Conservation (phyloP, 2,329 filamentous ascomycete species). For the Beauveria bassiana region DNA sequence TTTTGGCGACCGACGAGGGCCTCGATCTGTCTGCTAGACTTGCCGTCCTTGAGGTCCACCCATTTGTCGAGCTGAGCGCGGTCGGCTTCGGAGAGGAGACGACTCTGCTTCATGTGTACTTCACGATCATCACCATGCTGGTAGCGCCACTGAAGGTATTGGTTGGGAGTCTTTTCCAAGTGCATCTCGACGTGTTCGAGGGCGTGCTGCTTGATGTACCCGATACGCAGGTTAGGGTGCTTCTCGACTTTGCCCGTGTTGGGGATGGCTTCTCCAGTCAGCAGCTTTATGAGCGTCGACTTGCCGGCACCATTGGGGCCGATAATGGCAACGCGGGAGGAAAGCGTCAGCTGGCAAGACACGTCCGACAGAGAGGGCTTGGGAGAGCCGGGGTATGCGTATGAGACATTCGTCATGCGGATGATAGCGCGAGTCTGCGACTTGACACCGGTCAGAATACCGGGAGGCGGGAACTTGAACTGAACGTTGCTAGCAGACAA, state of each 20-base stretch:
- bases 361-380: slow-evolving; percentile 87
- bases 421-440: slow-evolving; percentile 90
- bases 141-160: slow-evolving; percentile 98
- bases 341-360: slow-evolving; percentile 79
- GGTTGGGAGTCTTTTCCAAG: slow-evolving; percentile 96
- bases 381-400: slow-evolving; percentile 80
- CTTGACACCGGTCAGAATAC: slow-evolving; percentile 91
- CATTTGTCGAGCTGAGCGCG: slow-evolving; percentile 85
- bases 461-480: slow-evolving; percentile 97
- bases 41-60: slow-evolving; percentile 78
- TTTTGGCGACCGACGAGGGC: slow-evolving; percentile 92
- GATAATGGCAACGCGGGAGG: slow-evolving; percentile 91
- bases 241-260: slow-evolving; percentile 86
- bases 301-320: slow-evolving; percentile 97
- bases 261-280: slow-evolving; percentile 87
- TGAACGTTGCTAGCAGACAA: slow-evolving; percentile 79
- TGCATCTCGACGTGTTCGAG: slow-evolving; percentile 99
- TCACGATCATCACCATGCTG: slow-evolving; percentile 95
- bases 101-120: slow-evolving; percentile 95
- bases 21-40: slow-evolving; percentile 70
- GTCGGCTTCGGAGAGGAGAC: slow-evolving; percentile 77
- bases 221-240: slow-evolving; percentile 96
- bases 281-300: slow-evolving; percentile 93
- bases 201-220: slow-evolving; percentile 99
- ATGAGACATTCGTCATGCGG: slow-evolving; percentile 86